Percentiles rank a stretch among this genome's conserved stretches.
These are phyloP conservation scores for Annulohypoxylon truncatum DNA, from an alignment of 2,329 filamentous ascomycete species.

Conservation along the genomic window DNA sequence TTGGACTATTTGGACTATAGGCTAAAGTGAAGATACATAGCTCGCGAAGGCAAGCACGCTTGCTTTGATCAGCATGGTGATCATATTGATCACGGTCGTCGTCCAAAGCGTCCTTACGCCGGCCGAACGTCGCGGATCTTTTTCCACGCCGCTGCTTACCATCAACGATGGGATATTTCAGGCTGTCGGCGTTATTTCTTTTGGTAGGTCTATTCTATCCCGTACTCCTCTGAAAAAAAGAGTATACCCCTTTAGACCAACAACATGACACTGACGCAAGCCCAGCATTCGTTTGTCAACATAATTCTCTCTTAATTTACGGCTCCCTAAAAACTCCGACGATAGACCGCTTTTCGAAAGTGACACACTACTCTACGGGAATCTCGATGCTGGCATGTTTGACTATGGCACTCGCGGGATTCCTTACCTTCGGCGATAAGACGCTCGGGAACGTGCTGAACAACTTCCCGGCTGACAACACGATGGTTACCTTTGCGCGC, in stretches of 20 bases:
- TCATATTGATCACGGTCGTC: constrained; percentile 90
- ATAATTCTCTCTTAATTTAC: constrained; percentile 98
- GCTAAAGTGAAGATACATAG: constrained; percentile 59
- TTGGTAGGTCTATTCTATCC: constrained; percentile 70
- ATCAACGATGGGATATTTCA: constrained; percentile 92
- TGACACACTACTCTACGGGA: constrained; percentile 92
- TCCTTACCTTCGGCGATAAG: constrained; percentile 90
- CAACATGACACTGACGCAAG: constrained; percentile 49
- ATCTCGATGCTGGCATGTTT: constrained; percentile 94
- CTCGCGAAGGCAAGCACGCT: constrained; percentile 95
- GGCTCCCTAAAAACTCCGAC: constrained; percentile 94
- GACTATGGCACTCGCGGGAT: constrained; percentile 86
- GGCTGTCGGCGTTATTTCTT: constrained; percentile 97
- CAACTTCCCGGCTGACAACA: constrained; percentile 92
- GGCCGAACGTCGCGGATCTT: constrained; percentile 74
- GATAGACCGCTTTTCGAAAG: constrained; percentile 90
- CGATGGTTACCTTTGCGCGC: constrained; percentile 93
- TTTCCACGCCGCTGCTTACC: constrained; percentile 76
- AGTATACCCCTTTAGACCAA: constrained; percentile 2
- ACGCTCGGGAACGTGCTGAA: constrained; percentile 97
- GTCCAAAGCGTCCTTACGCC: constrained; percentile 84
- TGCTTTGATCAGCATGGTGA: constrained; percentile 89
- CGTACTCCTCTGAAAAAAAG: background rate
- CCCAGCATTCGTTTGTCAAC: constrained; percentile 77
- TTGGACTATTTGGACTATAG: background rate